Conservation (phyloP, 2,329 filamentous ascomycete species). For the Fusarium poae region DNA sequence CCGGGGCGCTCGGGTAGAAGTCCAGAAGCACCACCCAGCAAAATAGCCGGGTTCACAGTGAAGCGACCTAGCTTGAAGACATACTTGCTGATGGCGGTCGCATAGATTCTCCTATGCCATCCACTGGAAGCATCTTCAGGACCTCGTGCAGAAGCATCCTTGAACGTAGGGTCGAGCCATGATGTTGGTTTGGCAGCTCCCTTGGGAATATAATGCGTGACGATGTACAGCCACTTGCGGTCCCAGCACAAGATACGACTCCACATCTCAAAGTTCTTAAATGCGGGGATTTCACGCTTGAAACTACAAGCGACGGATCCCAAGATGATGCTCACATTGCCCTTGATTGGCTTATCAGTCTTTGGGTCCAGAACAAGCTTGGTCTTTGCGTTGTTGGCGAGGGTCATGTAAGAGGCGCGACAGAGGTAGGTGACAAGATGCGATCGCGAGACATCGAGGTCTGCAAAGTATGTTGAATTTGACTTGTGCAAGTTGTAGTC, state of each 20-base stretch:
- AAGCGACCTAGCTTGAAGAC: slow-evolving; percentile 85
- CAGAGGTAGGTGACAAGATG: slow-evolving; percentile 81
- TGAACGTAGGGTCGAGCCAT: slow-evolving; percentile 64
- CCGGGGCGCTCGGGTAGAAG: slow-evolving; percentile 81
- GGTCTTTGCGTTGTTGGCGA: slow-evolving; percentile 63
- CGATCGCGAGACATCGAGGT: slow-evolving; percentile 85
- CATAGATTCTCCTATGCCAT: slow-evolving; percentile 75
- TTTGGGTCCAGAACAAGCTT: slow-evolving; percentile 65
- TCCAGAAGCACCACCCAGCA: slow-evolving; percentile 74
- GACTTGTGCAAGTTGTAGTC: slow-evolving; percentile 90
- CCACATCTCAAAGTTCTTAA: slow-evolving; percentile 79
- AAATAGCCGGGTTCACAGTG: slow-evolving; percentile 84
- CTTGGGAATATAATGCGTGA: slow-evolving; percentile 78
- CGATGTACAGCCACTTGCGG: slow-evolving; percentile 83
- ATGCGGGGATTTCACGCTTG: slow-evolving; percentile 78
- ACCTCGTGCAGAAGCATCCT: slow-evolving; percentile 58
- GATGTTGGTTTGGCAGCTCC: slow-evolving; percentile 67
- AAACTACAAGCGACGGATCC: slow-evolving; percentile 81
- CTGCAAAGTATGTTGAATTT: slow-evolving; percentile 87
- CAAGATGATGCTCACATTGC: slow-evolving; percentile 73
- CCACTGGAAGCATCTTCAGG: slow-evolving; percentile 55
- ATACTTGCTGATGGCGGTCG: slow-evolving; percentile 82
- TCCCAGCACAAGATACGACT: slow-evolving; percentile 80
- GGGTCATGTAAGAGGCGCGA: slow-evolving; percentile 67
- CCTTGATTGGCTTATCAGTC: slow-evolving; percentile 63